These are phyloP conservation scores for Aspergillus felis DNA, from an alignment of 2,329 filamentous ascomycete genomes.

Conservation along the genomic window DNA sequence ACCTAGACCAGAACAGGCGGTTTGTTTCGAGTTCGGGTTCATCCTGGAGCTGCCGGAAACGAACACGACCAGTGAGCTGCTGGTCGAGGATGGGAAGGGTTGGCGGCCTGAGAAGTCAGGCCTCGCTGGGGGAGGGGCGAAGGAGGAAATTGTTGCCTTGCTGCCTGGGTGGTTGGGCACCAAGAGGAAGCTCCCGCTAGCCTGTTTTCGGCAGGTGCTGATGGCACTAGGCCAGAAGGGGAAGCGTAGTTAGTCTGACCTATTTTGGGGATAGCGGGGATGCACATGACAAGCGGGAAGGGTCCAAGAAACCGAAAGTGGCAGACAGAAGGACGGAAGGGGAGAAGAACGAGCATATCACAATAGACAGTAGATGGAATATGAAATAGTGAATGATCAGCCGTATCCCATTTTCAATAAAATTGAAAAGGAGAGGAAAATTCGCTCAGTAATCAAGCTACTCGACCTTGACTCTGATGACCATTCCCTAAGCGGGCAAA, in stretches of 20 bases:
- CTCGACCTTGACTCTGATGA: background rate
- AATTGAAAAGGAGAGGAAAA: background rate
- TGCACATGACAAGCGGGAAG: background rate
- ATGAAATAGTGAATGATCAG: background rate
- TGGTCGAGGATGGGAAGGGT: background rate
- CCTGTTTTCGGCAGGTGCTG: slow-evolving; percentile 5
- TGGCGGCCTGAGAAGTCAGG: slow-evolving; percentile 11
- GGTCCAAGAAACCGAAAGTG: background rate
- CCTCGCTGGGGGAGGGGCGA: background rate
- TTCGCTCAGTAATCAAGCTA: background rate
- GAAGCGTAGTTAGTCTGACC: slow-evolving; percentile 3
- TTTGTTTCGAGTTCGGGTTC: slow-evolving; percentile 5
- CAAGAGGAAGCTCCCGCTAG: slow-evolving; percentile 1
- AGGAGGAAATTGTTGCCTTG: slow-evolving; percentile 3
- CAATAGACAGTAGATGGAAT: background rate
- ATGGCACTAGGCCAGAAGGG: slow-evolving; percentile 4
- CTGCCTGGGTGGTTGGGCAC: background rate
- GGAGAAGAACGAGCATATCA: background rate
- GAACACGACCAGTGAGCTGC: slow-evolving; percentile 1
- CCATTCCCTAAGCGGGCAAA: background rate
- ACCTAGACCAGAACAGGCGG: slow-evolving; percentile 7
- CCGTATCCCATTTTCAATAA: background rate
- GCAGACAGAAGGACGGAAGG: background rate
- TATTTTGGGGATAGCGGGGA: slow-evolving; percentile 7
- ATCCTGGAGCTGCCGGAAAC: slow-evolving; percentile 6